phyloP scores from a whole-genome alignment of 2,329 filamentous ascomycete species.

The Neopestalotiopsis rosae region DNA sequence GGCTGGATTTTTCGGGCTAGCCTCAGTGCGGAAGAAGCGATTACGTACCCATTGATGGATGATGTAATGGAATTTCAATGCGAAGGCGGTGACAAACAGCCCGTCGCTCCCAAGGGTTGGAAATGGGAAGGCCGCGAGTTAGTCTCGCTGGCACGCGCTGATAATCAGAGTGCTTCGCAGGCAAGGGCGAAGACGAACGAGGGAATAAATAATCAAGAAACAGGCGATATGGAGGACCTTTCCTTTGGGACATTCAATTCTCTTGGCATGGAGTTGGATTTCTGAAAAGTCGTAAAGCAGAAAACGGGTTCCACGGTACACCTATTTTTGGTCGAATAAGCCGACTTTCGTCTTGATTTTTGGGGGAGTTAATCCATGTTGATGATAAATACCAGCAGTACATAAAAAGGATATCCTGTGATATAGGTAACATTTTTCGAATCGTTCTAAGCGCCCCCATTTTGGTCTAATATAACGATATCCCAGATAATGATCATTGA shows the following conservation, averaged over 20 bases:
- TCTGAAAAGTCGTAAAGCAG: neutral
- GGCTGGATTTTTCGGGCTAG: conserved; percentile 6
- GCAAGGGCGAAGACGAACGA: neutral
- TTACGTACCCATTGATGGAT: neutral
- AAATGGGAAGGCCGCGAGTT: conserved; percentile 6
- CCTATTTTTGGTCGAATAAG: neutral
- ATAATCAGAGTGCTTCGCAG: neutral
- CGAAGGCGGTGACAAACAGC: neutral
- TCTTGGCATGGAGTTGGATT: neutral
- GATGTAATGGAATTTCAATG: conserved; percentile 12
- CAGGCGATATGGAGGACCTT: neutral
- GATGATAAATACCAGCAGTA: neutral
- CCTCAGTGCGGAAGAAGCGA: neutral
- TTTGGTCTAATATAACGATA: no score
- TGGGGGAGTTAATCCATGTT: neutral
- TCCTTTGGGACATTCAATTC: neutral
- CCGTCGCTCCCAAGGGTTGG: conserved; percentile 5
- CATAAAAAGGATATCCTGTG: neutral
- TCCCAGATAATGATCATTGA: no score
- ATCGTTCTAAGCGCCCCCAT: no score
- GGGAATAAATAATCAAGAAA: neutral
- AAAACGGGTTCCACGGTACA: neutral
- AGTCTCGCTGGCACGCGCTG: neutral
- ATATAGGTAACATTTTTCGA: no score
- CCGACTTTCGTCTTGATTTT: neutral